Evolutionary conservation across 331 rosid species (phyloP).

Genomic region (Prunus yedoensis): DNA sequence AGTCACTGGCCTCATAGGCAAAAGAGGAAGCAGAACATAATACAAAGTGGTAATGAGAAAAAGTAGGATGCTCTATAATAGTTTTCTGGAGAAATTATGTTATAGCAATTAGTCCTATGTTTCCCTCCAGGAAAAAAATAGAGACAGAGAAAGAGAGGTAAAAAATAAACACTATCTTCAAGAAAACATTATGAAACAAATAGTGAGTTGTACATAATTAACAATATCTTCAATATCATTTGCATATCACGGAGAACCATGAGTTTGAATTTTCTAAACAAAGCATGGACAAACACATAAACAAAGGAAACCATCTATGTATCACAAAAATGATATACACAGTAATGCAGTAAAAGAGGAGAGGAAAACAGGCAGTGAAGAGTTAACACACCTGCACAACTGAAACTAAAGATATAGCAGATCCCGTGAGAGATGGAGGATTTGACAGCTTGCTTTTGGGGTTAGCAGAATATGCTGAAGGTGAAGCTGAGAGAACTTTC

Average conservation of each 20-base stretch:
- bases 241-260: background rate
- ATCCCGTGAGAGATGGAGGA: constrained; percentile 90
- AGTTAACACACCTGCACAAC: constrained; percentile 63
- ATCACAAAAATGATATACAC: background rate
- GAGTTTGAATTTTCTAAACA: background rate
- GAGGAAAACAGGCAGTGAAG: constrained; percentile 15
- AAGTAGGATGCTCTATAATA: background rate
- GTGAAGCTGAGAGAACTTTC: constrained; percentile 89
- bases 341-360: background rate
- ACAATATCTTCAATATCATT: background rate
- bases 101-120: background rate
- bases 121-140: background rate
- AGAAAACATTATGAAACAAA: background rate
- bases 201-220: background rate
- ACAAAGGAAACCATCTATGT: background rate
- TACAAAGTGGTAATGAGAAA: background rate
- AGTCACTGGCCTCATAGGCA: background rate
- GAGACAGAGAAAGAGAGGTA: background rate
- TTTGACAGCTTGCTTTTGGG: constrained; percentile 73
- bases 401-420: constrained; percentile 83
- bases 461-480: constrained; percentile 86
- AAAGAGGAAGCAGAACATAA: background rate
- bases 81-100: background rate
- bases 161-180: no score
- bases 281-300: background rate